A percentile compares a stretch with the other conserved stretches of the same genome.
Evolutionary conservation across 2,329 filamentous ascomycete species (phyloP).

Genomic region (Apiospora pterosperma): DNA sequence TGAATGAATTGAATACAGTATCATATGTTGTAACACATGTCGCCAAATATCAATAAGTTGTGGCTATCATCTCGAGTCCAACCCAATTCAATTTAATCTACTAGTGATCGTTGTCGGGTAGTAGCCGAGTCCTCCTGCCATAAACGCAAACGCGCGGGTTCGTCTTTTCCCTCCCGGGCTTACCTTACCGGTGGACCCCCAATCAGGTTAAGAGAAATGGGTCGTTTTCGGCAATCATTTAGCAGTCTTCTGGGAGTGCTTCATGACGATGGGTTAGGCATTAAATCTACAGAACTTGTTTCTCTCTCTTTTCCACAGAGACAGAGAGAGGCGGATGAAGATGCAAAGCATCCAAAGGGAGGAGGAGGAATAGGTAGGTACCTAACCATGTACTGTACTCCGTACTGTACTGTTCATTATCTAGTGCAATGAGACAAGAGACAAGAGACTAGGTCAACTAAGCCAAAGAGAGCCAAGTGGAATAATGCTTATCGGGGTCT

Average conservation of each 20-base stretch:
- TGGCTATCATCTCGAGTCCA: not conserved
- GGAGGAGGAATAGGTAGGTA: no score
- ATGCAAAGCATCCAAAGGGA: no score
- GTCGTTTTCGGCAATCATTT: not conserved
- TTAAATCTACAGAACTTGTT: no score
- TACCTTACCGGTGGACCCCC: not conserved
- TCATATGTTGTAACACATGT: not conserved
- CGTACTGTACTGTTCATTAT: no score
- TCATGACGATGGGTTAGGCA: not conserved
- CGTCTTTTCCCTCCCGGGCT: not conserved
- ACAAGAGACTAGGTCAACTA: not conserved
- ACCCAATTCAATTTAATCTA: not conserved
- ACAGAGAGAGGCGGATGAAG: not conserved
- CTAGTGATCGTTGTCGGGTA: not conserved
- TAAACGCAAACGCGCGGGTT: not conserved
- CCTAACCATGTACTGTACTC: no score
- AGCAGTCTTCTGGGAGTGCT: not conserved
- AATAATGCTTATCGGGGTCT: not conserved
- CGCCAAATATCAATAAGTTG: not conserved
- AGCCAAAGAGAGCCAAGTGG: not conserved
- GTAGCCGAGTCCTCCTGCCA: not conserved
- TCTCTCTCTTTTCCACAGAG: not conserved
- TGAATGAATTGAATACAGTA: not conserved
- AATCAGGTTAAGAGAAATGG: not conserved
- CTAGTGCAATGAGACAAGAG: not conserved